Base-by-base conservation (phyloP, 306 rosid species). In the Heteromeles arbutifolia region DNA sequence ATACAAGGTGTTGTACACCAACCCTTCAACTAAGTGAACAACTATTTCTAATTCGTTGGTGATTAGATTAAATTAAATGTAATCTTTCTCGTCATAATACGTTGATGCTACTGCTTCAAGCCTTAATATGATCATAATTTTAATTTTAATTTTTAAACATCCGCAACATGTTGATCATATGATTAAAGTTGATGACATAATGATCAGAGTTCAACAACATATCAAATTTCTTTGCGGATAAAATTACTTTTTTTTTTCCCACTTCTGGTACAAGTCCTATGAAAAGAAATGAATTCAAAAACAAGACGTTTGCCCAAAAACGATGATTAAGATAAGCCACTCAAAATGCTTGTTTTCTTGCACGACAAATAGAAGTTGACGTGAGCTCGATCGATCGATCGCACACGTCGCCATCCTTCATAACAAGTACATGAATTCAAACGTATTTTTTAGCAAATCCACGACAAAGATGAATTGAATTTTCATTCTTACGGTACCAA, bases 161-260 rank as follows among this genome's bases (percentile, higher is more conserved):
- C 19, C 2, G 5, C 21, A 0, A 15, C 21, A 10, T 39, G 1
- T 39, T 39, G 12, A 39, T 39, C 12, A 39, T 39, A 2, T 17
- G 3, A 45, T 1, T 1, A 45, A 45, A 45, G 17, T 45, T 14
- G 53, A 45, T 4, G 18, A 0, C 2, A 39, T 39, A 4, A 6
- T 1, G 7, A 48, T 14, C 7, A 14, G 1, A 14, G 5, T 1
- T 48, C 19, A 48, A 45, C 48, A 11, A 11, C 53, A 14, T 2
- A 3, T 48, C 2, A 48, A 13, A 4, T 17, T 48, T 48, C 0
- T 45, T 45, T 4, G 1, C 3, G 0, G 2, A 45, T 45, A 0
- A 13, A 45, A 0, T 13, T 44, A 43, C 1, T 0, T 45, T 45
- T 45, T 45, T 45, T 14, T 11, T 1, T 44, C 1, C 3, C 6